Base-by-base conservation (phyloP, 176 grass and related monocot genomes). In the Musa troglodytarum region DNA sequence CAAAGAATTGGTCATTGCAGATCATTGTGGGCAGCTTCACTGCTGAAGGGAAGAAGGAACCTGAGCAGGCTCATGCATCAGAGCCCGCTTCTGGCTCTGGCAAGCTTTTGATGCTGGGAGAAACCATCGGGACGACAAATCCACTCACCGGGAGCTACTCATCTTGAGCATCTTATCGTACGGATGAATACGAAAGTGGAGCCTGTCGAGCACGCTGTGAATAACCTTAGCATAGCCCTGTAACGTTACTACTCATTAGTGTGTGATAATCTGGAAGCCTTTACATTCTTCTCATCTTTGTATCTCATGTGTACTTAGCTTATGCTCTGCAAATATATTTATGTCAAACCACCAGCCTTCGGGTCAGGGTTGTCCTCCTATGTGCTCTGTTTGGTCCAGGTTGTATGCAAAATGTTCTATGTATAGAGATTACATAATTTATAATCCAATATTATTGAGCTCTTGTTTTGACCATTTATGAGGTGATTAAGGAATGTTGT, bases 1-100 rank as follows among this genome's bases (percentile, higher is more conserved):
- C 8, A 25, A 24, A 65, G 63, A 26, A 65, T 65, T 65, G 63
- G 63, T 65, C 26, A 65, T 63, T 70, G 68, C 68, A 70, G 68
- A 19, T 70, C 17, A 50, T 70, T 19, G 17, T 70, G 16, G 68
- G 68, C 68, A 51, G 68, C 68, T 70, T 70, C n/a, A 52, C 14
- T 20, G 5, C 17, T 9, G 29, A 70, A 50, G 68, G 43, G 68
- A 51, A 19, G 29, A 70, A 70, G 49, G 49, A 70, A 20, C 3
- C 68, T 15, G 29, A 50, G 11, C 34, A 50, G 11, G 2, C 49
- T 16, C 34, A 29, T 49, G 5, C 0, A 19, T 26, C 25, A 16
- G 13, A 29, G 66, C 15, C 28, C 2, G 63, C 22, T 1, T 49
- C 25, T 1, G 63, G 63, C 14, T 49, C 49, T 1, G 68, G 68